phyloP scores from a whole-genome alignment of 352 stramenopile genomes.

The Elongisporangium anandrum region DNA sequence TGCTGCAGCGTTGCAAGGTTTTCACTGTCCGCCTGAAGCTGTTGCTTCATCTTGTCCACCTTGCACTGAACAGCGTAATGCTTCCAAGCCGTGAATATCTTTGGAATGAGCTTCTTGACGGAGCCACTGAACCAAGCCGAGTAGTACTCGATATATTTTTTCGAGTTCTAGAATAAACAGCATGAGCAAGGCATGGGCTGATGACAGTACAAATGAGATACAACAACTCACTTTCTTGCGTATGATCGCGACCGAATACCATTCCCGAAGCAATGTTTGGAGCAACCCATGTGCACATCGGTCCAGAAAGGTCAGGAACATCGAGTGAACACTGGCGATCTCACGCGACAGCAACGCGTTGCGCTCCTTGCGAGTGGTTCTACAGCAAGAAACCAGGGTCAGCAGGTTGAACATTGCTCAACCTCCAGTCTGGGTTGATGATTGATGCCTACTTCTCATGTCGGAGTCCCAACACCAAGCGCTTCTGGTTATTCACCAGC shows the following conservation, averaged over 20 bases:
- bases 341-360: conserved; percentile 56
- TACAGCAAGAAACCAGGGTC: background rate
- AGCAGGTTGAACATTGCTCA: background rate
- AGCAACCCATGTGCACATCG: conserved; percentile 41
- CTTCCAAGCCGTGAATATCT: conserved; percentile 56
- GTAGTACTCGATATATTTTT: conserved; percentile 71
- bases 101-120: conserved; percentile 42
- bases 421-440: too few species aligned
- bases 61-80: conserved; percentile 18
- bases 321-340: conserved; percentile 51
- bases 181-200: background rate
- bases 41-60: conserved; percentile 29
- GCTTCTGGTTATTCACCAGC: conserved; percentile 58
- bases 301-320: conserved; percentile 43
- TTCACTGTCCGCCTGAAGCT: conserved; percentile 27
- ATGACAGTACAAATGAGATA: background rate
- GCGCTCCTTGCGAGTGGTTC: conserved; percentile 35
- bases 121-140: conserved; percentile 66
- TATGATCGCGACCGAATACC: conserved; percentile 52
- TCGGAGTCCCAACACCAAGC: conserved; percentile 38
- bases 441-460: conserved; percentile 46
- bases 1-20: conserved; percentile 32
- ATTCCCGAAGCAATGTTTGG: conserved; percentile 57
- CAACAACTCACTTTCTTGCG: conserved; percentile 50
- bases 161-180: conserved; percentile 36